Conservation (phyloP, 148 eudicot species). For the Rhododendron kiyosumense region DNA sequence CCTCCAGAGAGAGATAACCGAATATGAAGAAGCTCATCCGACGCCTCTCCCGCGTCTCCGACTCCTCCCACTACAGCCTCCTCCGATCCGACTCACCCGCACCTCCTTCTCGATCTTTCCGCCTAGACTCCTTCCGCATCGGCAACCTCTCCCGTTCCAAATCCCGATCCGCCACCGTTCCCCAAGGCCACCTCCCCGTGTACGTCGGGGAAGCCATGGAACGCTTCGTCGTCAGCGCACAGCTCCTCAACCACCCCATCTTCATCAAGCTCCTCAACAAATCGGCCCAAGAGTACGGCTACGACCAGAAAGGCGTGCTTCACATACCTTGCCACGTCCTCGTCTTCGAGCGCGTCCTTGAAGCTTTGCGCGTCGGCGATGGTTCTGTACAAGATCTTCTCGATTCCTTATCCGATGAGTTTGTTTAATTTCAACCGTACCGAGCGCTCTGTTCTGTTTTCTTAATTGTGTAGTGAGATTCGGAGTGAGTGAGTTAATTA, state of each 20-base stretch:
- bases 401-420: constrained; percentile 22
- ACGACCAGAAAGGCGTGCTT: constrained; percentile 70
- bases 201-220: constrained; percentile 89
- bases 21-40: constrained; percentile 69
- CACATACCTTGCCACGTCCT: constrained; percentile 71
- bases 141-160: neutral
- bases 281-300: constrained; percentile 86
- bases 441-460: neutral
- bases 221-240: constrained; percentile 59
- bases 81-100: constrained; percentile 36
- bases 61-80: constrained; percentile 53
- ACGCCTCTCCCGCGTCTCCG: constrained; percentile 60
- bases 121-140: constrained; percentile 6
- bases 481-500: neutral
- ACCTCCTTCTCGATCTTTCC: constrained; percentile 14
- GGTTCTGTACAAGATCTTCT: constrained; percentile 37
- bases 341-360: constrained; percentile 58
- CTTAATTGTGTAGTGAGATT: neutral
- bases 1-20: neutral
- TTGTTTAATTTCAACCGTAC: neutral
- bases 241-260: constrained; percentile 68
- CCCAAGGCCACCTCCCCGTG: constrained; percentile 69
- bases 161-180: constrained; percentile 24
- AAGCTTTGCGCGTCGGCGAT: constrained; percentile 38
- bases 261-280: constrained; percentile 53